Evolutionary conservation across 495 filamentous ascomycete species (phyloP).

Genomic region (Aspergillus kassunensis): DNA sequence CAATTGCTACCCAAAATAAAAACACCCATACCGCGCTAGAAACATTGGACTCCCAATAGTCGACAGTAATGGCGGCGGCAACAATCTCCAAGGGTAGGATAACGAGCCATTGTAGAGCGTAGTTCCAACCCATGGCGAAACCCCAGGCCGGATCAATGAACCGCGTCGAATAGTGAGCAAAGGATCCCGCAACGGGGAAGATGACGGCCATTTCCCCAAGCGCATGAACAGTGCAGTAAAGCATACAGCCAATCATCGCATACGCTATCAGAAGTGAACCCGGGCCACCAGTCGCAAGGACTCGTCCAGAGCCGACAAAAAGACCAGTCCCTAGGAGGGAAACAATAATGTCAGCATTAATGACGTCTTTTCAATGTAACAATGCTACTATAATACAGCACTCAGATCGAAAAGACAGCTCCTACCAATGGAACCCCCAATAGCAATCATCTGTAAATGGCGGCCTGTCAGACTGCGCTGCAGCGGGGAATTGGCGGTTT

Average conservation of each 20-base stretch:
- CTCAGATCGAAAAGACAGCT: background rate
- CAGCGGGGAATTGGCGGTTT: slow-evolving; percentile 73
- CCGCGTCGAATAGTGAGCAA: slow-evolving; percentile 86
- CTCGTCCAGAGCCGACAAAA: slow-evolving; percentile 81
- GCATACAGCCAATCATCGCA: slow-evolving; percentile 76
- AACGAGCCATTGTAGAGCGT: slow-evolving; percentile 90
- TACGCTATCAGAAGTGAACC: slow-evolving; percentile 83
- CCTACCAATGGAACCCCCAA: slow-evolving; percentile 89
- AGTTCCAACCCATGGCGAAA: slow-evolving; percentile 99
- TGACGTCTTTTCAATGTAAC: background rate
- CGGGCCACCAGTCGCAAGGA: slow-evolving; percentile 75
- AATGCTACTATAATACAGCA: background rate
- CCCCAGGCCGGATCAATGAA: slow-evolving; percentile 96
- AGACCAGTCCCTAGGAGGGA: slow-evolving; percentile 68
- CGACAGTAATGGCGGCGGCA: slow-evolving; percentile 81
- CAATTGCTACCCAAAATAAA: slow-evolving; percentile 70
- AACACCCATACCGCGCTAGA: slow-evolving; percentile 80
- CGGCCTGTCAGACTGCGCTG: slow-evolving; percentile 73
- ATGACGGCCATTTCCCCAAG: slow-evolving; percentile 89
- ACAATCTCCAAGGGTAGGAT: slow-evolving; percentile 88
- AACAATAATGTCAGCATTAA: slow-evolving; percentile 3
- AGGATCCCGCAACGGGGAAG: slow-evolving; percentile 89
- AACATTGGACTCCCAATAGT: slow-evolving; percentile 70
- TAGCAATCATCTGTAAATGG: slow-evolving; percentile 96
- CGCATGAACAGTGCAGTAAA: slow-evolving; percentile 88